Conservation (phyloP, 2,329 filamentous ascomycete species). For the Neocucurbitaria cava region DNA sequence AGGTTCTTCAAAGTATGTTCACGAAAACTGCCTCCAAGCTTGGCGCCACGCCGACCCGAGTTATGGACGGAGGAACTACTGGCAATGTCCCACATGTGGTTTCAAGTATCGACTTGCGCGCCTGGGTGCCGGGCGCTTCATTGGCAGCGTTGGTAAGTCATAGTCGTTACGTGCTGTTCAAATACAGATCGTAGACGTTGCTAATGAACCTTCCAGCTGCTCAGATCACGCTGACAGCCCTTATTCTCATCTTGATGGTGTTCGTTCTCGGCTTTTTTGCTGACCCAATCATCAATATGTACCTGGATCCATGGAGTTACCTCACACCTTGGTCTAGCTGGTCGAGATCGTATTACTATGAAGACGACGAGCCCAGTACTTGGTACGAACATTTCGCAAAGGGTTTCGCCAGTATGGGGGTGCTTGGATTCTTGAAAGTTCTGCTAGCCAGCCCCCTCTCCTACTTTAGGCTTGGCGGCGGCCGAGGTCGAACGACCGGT, state of each 20-base stretch:
- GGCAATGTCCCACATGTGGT: constrained; percentile 85
- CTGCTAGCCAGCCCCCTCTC: constrained; percentile 78
- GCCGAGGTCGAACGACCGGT: constrained; percentile 68
- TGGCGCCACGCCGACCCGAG: constrained; percentile 80
- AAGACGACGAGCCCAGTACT: constrained; percentile 52
- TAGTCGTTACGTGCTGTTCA: not conserved
- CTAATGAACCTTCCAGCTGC: constrained; percentile 51
- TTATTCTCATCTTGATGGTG: constrained; percentile 73
- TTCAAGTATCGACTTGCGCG: constrained; percentile 83
- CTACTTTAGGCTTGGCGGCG: constrained; percentile 72
- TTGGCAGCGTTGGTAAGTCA: constrained; percentile 55
- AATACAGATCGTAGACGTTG: not conserved
- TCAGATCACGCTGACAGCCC: constrained; percentile 73
- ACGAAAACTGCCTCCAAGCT: constrained; percentile 83
- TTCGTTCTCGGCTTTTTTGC: constrained; percentile 90
- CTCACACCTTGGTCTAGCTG: constrained; percentile 44
- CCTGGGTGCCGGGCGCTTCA: constrained; percentile 74
- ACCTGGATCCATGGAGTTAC: constrained; percentile 72
- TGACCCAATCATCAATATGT: constrained; percentile 89
- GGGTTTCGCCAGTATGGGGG: constrained; percentile 85
- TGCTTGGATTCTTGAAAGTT: constrained; percentile 85
- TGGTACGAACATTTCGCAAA: constrained; percentile 90
- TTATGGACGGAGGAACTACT: constrained; percentile 73
- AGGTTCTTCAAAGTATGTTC: constrained; percentile 91
- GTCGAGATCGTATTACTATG: constrained; percentile 26